A percentile compares a stretch with the other conserved stretches of the same genome.
These are phyloP conservation scores for Penicillium sp. DNA, from an alignment of 2,329 filamentous ascomycete species.

Conservation along the genomic window DNA sequence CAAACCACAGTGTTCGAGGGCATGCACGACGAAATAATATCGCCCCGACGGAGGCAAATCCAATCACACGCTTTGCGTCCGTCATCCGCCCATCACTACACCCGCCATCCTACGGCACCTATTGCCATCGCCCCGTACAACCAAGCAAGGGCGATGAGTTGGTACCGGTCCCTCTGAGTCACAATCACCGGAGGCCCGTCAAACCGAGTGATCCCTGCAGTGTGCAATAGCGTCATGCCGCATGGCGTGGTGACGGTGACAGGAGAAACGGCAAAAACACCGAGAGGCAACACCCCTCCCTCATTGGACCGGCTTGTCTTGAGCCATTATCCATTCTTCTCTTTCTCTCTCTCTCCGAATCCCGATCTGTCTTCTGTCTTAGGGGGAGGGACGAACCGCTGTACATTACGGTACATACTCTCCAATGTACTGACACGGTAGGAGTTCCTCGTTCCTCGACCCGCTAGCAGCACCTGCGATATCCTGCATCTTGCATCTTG, in stretches of 20 bases:
- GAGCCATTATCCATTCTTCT: not conserved
- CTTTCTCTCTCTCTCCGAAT: not conserved
- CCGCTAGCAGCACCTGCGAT: not conserved
- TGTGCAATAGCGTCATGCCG: slow-evolving; percentile 27
- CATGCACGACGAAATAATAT: not conserved
- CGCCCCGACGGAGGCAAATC: not conserved
- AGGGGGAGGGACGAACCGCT: not conserved
- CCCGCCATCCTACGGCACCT: not conserved
- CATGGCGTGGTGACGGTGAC: slow-evolving; percentile 20
- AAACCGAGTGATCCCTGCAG: slow-evolving; percentile 23
- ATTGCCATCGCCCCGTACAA: slow-evolving; percentile 26
- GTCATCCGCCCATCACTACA: not conserved
- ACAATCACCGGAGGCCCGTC: slow-evolving; percentile 4
- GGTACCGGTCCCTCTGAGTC: slow-evolving; percentile 23
- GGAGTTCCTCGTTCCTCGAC: not conserved
- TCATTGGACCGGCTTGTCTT: slow-evolving; percentile 11
- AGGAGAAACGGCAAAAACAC: not conserved
- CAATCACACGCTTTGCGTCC: slow-evolving; percentile 2
- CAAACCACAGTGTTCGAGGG: not conserved
- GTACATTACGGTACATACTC: not conserved
- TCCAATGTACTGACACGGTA: not conserved
- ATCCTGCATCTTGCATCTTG: not conserved
- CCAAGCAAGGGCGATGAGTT: slow-evolving; percentile 27
- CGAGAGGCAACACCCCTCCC: slow-evolving; percentile 6
- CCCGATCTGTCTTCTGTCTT: no score